A percentile compares a stretch with the other conserved stretches of the same genome.
Conservation (phyloP, 148 eudicot genomes). For the Agrostemma githago region DNA sequence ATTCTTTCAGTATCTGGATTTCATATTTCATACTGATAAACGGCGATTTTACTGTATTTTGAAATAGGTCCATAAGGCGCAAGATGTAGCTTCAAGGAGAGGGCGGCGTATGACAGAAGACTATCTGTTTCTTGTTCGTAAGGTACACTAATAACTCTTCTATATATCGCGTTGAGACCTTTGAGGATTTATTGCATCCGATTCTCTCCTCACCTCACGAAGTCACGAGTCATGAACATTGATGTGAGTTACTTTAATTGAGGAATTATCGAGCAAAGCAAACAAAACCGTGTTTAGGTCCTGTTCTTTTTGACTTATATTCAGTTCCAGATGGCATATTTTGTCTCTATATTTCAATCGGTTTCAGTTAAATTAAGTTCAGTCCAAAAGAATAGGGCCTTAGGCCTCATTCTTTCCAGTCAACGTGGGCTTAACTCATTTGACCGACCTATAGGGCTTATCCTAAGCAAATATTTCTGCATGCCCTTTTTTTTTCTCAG, state of each 20-base stretch:
- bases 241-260: neutral
- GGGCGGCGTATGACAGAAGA: slow-evolving; percentile 94
- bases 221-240: neutral
- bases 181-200: neutral
- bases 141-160: slow-evolving; percentile 48
- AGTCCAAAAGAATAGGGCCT: neutral
- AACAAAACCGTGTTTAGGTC: neutral
- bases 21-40: slow-evolving; percentile 2
- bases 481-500: slow-evolving; percentile 30
- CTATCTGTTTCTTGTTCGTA: slow-evolving; percentile 75
- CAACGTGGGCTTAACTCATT: too few species aligned
- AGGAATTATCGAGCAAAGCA: too few species aligned
- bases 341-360: too few species aligned
- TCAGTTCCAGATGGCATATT: too few species aligned
- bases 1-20: neutral
- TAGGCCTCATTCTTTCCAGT: too few species aligned
- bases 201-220: neutral
- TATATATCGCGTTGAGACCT: neutral
- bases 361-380: too few species aligned
- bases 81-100: slow-evolving; percentile 78
- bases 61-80: slow-evolving; percentile 84
- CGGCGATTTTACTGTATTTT: slow-evolving; percentile 1
- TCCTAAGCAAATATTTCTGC: neutral
- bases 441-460: too few species aligned
- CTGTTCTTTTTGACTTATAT: neutral